Evolutionary conservation across 2,329 filamentous ascomycete genomes (phyloP).

Genomic region (Orbilia brochopaga): DNA sequence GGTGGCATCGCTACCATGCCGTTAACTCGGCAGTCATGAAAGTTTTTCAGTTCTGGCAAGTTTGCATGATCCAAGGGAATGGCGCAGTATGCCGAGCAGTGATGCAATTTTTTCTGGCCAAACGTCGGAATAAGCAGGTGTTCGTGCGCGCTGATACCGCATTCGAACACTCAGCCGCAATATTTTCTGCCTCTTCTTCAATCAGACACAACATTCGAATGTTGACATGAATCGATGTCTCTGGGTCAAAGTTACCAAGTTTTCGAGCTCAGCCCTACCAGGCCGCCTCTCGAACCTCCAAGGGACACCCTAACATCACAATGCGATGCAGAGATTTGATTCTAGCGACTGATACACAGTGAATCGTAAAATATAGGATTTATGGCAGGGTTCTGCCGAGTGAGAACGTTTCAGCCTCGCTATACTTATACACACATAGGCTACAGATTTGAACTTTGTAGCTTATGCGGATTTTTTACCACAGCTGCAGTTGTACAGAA

Average conservation of each 20-base stretch:
- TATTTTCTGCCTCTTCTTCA: neutral
- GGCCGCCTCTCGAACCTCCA: neutral
- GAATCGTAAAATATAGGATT: neutral
- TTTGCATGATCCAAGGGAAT: neutral
- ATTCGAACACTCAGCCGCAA: neutral
- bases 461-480: no score
- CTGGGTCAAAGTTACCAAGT: neutral
- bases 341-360: neutral
- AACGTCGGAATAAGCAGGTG: neutral
- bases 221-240: neutral
- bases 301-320: neutral
- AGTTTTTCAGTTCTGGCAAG: no score
- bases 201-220: neutral
- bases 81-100: neutral
- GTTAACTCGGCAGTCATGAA: no score
- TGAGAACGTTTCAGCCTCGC: no score
- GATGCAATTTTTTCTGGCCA: conserved; percentile 1
- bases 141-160: neutral
- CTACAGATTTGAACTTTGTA: no score
- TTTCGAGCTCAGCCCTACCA: conserved; percentile 1
- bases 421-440: no score
- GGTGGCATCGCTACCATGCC: no score
- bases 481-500: no score
- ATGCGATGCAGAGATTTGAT: neutral
- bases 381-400: no score